Evolutionary conservation across 805 yeast genomes (phyloP).

Genomic region (Lachancea dasiensis): DNA sequence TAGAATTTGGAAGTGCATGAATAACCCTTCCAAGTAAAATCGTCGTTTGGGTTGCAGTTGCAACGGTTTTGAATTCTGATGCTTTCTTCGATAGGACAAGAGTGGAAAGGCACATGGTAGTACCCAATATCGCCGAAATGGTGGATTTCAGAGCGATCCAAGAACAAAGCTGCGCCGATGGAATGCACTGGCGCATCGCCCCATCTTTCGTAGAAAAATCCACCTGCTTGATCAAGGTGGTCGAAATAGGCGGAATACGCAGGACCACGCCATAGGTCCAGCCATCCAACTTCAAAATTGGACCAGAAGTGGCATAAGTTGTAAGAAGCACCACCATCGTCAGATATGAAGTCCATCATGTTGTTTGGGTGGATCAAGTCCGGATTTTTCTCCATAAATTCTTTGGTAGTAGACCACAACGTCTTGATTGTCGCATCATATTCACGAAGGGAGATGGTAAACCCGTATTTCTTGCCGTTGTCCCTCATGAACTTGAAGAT

Average conservation of each 20-base stretch:
- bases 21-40: slow-evolving; percentile 65
- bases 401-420: slow-evolving; percentile 67
- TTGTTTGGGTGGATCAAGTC: slow-evolving; percentile 53
- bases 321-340: slow-evolving; percentile 62
- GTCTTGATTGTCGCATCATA: slow-evolving; percentile 65
- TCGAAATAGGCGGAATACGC: slow-evolving; percentile 65
- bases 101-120: slow-evolving; percentile 65
- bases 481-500: slow-evolving; percentile 76
- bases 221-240: slow-evolving; percentile 63
- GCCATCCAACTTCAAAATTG: slow-evolving; percentile 72
- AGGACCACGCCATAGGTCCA: slow-evolving; percentile 67
- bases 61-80: slow-evolving; percentile 59
- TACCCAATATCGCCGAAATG: slow-evolving; percentile 80
- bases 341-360: slow-evolving; percentile 64
- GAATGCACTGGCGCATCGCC: slow-evolving; percentile 90
- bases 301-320: slow-evolving; percentile 89
- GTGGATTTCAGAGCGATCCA: slow-evolving; percentile 58
- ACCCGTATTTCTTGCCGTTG: slow-evolving; percentile 66
- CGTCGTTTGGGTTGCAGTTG: slow-evolving; percentile 65
- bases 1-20: slow-evolving; percentile 62
- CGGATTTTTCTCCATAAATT: slow-evolving; percentile 56
- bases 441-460: slow-evolving; percentile 68
- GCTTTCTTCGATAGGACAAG: slow-evolving; percentile 65
- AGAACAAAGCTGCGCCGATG: slow-evolving; percentile 68
- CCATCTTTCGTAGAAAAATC: slow-evolving; percentile 86